phyloP scores from a whole-genome alignment of 1,139 yeast species.

The Sugiyamaella xylanicola region DNA sequence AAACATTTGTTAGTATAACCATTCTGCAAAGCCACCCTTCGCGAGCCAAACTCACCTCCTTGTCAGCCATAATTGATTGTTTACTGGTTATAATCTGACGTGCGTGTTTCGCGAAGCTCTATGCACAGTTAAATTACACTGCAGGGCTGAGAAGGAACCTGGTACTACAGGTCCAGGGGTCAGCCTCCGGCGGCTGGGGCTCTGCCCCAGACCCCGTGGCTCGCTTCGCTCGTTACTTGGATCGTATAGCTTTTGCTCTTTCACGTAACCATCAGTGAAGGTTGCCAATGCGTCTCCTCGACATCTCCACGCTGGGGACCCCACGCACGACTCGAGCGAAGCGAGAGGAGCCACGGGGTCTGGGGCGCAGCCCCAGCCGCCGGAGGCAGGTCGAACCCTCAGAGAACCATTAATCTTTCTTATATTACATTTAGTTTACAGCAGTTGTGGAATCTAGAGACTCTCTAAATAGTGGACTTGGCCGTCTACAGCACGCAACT shows the following conservation, averaged over 20 bases:
- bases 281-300: not conserved
- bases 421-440: too few relatives aligned
- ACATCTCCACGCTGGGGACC: not conserved
- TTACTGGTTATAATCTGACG: not conserved
- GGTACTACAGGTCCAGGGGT: not conserved
- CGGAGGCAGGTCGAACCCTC: not conserved
- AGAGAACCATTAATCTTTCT: too few relatives aligned
- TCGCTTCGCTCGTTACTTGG: too few relatives aligned
- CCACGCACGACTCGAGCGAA: not conserved
- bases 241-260: too few relatives aligned
- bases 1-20: constrained; percentile 9
- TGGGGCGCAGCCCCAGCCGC: not conserved
- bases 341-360: not conserved
- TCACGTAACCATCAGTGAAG: too few relatives aligned
- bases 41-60: constrained; percentile 41
- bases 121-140: not conserved
- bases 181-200: too few relatives aligned
- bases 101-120: constrained; percentile 1
- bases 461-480: constrained; percentile 24
- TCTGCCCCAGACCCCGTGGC: too few relatives aligned
- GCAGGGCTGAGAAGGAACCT: not conserved
- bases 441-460: too few relatives aligned
- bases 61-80: constrained; percentile 42
- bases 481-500: constrained; percentile 31
- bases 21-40: too few relatives aligned